Evolutionary conservation across 805 yeast species (phyloP).

Genomic region (Metschnikowia lochheadii): DNA sequence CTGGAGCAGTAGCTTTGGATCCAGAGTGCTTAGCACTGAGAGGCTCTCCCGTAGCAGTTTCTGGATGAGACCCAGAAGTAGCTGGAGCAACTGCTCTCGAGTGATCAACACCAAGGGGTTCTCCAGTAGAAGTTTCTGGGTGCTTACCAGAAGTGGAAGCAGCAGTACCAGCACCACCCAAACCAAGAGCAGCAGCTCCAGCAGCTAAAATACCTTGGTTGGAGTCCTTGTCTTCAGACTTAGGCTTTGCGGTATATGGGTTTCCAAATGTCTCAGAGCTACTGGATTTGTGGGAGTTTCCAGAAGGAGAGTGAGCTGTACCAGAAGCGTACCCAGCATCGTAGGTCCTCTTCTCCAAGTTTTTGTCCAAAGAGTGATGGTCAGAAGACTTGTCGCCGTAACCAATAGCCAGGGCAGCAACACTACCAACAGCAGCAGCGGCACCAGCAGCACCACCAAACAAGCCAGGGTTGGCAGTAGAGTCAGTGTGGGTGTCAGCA

Average conservation of each 20-base stretch:
- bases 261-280: too few relatives aligned
- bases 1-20: neutral
- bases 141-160: constrained; percentile 11
- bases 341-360: constrained; percentile 7
- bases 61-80: neutral
- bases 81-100: neutral
- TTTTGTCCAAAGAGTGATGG: neutral
- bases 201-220: constrained; percentile 1
- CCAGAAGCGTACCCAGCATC: constrained; percentile 9
- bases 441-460: constrained; percentile 13
- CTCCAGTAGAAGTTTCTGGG: constrained; percentile 3
- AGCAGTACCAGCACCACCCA: constrained; percentile 7
- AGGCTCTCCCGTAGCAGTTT: neutral
- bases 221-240: neutral
- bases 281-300: neutral
- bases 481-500: neutral
- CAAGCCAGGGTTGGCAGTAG: constrained; percentile 9
- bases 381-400: neutral
- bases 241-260: neutral
- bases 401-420: constrained; percentile 12
- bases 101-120: neutral
- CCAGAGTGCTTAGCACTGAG: neutral
- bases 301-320: neutral
- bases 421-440: constrained; percentile 17
- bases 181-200: constrained; percentile 5